Evolutionary conservation across 2,329 filamentous ascomycete genomes (phyloP).

Genomic region (Xylariaceae sp.): DNA sequence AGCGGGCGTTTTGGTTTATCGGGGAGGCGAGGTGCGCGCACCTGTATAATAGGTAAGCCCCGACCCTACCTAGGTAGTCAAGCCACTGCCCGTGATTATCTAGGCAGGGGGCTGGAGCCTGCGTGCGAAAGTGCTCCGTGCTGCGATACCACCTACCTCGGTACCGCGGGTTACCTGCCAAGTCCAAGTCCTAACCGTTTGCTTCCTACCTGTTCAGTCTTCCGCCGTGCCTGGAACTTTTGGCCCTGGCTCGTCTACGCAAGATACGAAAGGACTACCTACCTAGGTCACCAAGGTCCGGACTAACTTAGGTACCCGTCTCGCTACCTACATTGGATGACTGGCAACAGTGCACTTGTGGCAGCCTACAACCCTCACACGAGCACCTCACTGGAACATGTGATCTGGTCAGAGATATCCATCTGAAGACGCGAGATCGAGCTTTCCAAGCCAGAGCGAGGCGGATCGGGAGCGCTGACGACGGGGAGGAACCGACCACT

Average conservation of each 20-base stretch:
- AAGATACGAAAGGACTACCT: not conserved
- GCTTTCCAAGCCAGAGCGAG: conserved; percentile 2
- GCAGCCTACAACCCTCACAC: not conserved
- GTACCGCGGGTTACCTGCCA: no score
- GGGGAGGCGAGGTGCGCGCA: no score
- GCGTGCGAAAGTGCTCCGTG: not conserved
- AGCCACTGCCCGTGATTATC: no score
- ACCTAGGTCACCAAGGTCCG: not conserved
- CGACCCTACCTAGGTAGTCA: no score
- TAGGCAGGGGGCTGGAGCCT: no score
- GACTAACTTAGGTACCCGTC: not conserved
- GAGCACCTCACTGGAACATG: not conserved
- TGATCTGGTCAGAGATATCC: not conserved
- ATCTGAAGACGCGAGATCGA: not conserved
- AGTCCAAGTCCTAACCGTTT: not conserved
- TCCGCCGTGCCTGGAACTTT: not conserved
- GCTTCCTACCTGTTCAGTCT: not conserved
- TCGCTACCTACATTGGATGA: not conserved
- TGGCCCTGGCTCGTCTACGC: no score
- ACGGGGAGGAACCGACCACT: conserved; percentile 2
- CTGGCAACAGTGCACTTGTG: not conserved
- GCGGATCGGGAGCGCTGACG: conserved; percentile 1
- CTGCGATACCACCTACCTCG: not conserved
- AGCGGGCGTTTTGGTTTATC: no score
- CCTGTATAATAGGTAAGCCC: no score